A percentile compares a stretch with the other conserved stretches of the same genome.
Evolutionary conservation across 163 green algal species (phyloP).

Genomic region (Scenedesmus sp.): DNA sequence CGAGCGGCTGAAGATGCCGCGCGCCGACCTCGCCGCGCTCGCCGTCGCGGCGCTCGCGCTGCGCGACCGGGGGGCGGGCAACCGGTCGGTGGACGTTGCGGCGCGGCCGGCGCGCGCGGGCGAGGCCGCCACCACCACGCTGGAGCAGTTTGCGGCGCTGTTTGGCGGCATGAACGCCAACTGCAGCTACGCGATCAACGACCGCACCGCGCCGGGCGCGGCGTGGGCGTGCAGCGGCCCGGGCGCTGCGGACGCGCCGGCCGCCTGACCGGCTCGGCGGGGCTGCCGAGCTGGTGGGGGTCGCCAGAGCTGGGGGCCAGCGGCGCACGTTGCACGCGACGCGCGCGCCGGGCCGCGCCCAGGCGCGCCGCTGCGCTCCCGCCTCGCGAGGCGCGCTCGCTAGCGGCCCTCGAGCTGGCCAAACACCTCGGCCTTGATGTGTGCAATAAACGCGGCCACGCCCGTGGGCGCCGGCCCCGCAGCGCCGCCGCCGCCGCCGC

Average conservation of each 20-base stretch:
- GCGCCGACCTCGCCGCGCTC: conserved; percentile 24
- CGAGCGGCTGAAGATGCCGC: conserved; percentile 25
- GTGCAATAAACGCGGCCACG: conserved; percentile 55
- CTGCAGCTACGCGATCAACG: conserved; percentile 41
- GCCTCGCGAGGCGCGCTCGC: too few relatives aligned
- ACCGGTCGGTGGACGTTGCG: conserved; percentile 33
- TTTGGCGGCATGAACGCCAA: conserved; percentile 11
- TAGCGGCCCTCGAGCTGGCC: conserved; percentile 53
- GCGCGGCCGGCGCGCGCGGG: not conserved
- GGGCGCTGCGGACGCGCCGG: too few relatives aligned
- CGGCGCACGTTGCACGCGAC: too few relatives aligned
- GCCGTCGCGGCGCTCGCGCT: conserved; percentile 28
- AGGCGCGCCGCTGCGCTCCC: too few relatives aligned
- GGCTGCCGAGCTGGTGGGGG: too few relatives aligned
- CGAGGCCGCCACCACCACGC: not conserved
- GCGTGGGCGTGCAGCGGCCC: conserved; percentile 14
- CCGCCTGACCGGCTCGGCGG: too few relatives aligned
- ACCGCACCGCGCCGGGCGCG: conserved; percentile 13
- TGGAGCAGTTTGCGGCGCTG: conserved; percentile 16
- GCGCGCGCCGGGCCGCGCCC: too few relatives aligned
- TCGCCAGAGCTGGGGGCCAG: too few relatives aligned
- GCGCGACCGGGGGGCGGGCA: conserved; percentile 26
- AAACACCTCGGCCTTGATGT: conserved; percentile 52
- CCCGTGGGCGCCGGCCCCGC: conserved; percentile 36
- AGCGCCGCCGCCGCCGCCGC: not conserved